Evolutionary conservation across 768 basidiomycete genomes (phyloP), one percentile per base, ranked within the genome.

Genomic region (Lactarius sp.): DNA sequence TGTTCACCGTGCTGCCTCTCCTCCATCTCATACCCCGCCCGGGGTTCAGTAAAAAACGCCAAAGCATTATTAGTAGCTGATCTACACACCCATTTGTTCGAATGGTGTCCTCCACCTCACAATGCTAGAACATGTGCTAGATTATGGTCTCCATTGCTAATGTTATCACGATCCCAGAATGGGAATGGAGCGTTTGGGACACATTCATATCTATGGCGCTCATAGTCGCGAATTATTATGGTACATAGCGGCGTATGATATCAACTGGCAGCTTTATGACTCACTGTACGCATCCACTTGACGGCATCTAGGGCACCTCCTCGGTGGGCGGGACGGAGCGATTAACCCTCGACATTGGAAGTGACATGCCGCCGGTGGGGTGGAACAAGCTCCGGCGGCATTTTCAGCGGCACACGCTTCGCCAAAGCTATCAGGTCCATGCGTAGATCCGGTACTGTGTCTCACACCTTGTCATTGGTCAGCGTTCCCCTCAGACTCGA

Each of bases 361-460:
- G 67, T 59, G 27, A 68, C 27, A 22, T 47, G 37, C 10, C 66
- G 61, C 27, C 67, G 62, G 52, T 68, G 68, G 9, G 66, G 56
- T n/a, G 68, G 66, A 6, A 68, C 65, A 4, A 68, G 62, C 36
- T 67, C 66, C 0, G 62, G 34, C 7, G 68, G 68, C 39, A 68
- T 64, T n/a, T 52, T 55, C 16, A 90, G 70, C 1, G 90, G 90
- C 10, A 88, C 88, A 6, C 88, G 81, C 70, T 90, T 90, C 61
- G 87, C 86, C 39, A 92, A 77, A 2, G 89, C 88, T 31, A 92
- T 79, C 34, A 92, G 76, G 71, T 90, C 90, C 66, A 92, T 76
- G 44, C 90, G 80, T 54, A 91, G 75, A 57, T 84, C 80, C 60
- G 81, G 80, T 69, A 85, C 53, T 18, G 76, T 67, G 2, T 80